Percentiles rank a stretch among this genome's conserved stretches.
phyloP scores from a whole-genome alignment of 225 moss, liverwort and hornwort species.

The Sphagnum contortum region DNA sequence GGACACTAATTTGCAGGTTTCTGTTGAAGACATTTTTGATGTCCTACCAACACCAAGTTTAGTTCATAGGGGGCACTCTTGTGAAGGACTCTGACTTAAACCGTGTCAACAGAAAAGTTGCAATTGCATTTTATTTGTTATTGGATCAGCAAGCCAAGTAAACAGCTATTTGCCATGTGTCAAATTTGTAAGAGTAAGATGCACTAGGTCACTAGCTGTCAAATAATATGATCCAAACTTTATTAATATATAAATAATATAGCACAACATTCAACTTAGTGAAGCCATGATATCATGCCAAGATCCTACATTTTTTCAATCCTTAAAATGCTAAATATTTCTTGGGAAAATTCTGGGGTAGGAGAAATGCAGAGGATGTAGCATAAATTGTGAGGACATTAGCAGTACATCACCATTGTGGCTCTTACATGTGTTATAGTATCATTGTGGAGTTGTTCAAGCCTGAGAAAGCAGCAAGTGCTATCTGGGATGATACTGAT shows the following conservation, averaged over 20 bases:
- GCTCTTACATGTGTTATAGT: slow-evolving; percentile 36
- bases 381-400: slow-evolving; percentile 85
- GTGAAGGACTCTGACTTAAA: slow-evolving; percentile 88
- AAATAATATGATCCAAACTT: no score
- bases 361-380: slow-evolving; percentile 85
- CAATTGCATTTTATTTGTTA: slow-evolving; percentile 77
- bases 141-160: slow-evolving; percentile 80
- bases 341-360: slow-evolving; percentile 8
- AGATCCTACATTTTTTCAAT: no score
- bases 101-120: slow-evolving; percentile 85
- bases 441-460: slow-evolving; percentile 88
- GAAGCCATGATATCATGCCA: no score
- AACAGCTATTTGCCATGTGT: no score
- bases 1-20: slow-evolving; percentile 72
- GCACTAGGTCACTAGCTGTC: no score
- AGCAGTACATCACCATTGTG: slow-evolving; percentile 75
- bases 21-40: slow-evolving; percentile 80
- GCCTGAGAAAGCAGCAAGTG: slow-evolving; percentile 75
- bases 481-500: slow-evolving; percentile 94
- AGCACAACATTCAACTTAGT: no score
- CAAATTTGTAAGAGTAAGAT: no score
- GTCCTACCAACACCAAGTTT: slow-evolving; percentile 60
- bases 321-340: no score
- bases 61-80: slow-evolving; percentile 86
- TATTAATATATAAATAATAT: no score